phyloP scores from a whole-genome alignment of 78 protist species.

The Mantamonas sphyraenae region DNA sequence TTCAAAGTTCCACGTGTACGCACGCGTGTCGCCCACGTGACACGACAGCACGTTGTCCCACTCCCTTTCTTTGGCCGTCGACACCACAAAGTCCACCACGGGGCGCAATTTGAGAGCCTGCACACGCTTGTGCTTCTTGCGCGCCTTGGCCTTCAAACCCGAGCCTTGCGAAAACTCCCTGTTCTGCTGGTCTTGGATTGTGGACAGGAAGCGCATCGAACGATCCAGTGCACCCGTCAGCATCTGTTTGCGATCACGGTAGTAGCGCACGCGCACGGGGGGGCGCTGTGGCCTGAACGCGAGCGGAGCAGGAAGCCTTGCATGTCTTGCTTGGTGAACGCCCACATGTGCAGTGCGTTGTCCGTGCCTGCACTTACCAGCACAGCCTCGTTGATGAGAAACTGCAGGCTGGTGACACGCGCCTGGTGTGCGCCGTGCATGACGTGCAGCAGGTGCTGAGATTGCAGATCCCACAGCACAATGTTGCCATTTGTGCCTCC shows the following conservation, averaged over 20 bases:
- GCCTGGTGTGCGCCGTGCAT: constrained; percentile 10
- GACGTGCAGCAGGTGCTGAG: not conserved
- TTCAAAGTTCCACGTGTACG: constrained; percentile 1
- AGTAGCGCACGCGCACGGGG: constrained; percentile 36
- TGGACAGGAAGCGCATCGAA: constrained; percentile 15
- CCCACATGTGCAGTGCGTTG: too few species aligned
- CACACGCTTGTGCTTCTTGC: too few species aligned
- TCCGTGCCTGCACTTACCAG: constrained; percentile 25
- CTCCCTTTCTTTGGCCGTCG: constrained; percentile 11
- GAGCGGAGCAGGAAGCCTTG: constrained; percentile 26
- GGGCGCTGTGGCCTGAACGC: constrained; percentile 49
- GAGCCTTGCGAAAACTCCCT: constrained; percentile 25
- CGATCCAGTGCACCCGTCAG: constrained; percentile 18
- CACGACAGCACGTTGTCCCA: constrained; percentile 34
- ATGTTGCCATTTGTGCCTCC: constrained; percentile 17
- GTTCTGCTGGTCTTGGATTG: constrained; percentile 23
- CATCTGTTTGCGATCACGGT: not conserved
- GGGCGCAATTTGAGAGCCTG: too few species aligned
- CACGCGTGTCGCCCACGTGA: constrained; percentile 5
- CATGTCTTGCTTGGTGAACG: constrained; percentile 32
- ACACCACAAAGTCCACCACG: not conserved
- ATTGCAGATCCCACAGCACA: constrained; percentile 47
- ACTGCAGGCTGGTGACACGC: constrained; percentile 6
- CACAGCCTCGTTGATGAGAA: constrained; percentile 37
- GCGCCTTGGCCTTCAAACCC: not conserved